phyloP scores from a whole-genome alignment of 164 flowering plant species.

The Stephania japonica region DNA sequence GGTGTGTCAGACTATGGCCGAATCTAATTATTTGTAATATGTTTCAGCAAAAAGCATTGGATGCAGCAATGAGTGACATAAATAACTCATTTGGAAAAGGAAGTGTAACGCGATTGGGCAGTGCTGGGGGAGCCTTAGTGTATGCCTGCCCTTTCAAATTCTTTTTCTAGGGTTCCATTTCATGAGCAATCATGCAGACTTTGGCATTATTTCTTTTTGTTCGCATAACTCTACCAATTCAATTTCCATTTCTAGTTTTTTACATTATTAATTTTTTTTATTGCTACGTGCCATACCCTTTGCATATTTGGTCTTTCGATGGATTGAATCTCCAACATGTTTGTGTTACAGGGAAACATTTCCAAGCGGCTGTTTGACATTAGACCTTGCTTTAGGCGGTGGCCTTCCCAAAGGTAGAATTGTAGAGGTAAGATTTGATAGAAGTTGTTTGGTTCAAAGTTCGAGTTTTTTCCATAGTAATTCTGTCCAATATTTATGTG shows the following conservation, averaged over 20 bases:
- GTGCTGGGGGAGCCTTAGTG: slow-evolving; percentile 99
- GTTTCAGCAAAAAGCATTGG: slow-evolving; percentile 89
- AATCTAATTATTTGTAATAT: background rate
- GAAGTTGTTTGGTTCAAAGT: background rate
- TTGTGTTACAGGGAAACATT: slow-evolving; percentile 77
- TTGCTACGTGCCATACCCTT: background rate
- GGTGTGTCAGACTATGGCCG: background rate
- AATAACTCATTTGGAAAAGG: slow-evolving; percentile 95
- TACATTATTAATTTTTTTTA: background rate
- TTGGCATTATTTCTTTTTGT: background rate
- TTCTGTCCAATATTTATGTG: background rate
- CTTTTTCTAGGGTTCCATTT: background rate
- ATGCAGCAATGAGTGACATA: slow-evolving; percentile 96
- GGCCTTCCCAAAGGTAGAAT: slow-evolving; percentile 98
- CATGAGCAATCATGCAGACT: background rate
- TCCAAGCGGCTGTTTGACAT: slow-evolving; percentile 95
- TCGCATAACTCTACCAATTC: background rate
- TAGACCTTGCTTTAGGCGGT: slow-evolving; percentile 94
- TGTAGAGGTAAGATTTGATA: slow-evolving; percentile 60
- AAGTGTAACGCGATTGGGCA: slow-evolving; percentile 95
- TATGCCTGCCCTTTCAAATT: slow-evolving; percentile 28
- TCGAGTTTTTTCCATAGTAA: background rate
- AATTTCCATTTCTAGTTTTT: background rate
- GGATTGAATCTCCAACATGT: slow-evolving; percentile 8
- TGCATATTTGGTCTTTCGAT: background rate